A percentile compares a stretch with the other conserved stretches of the same genome.
phyloP scores from a whole-genome alignment of 202 grass and related monocot species.

The Hordeum pubiflorum region DNA sequence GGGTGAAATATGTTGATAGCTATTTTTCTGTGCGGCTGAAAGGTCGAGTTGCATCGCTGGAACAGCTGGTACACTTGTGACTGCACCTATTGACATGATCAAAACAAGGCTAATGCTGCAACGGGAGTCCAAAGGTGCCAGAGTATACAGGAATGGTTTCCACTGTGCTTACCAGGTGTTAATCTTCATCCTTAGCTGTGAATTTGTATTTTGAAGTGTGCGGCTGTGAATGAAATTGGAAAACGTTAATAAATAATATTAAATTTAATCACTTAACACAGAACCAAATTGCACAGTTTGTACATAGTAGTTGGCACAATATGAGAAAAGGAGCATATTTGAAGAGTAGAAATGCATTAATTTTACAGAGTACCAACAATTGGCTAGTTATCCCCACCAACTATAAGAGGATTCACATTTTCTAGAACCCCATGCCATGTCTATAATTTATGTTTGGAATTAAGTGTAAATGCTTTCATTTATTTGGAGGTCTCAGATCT shows the following conservation, averaged over 20 bases:
- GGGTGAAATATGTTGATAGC: constrained; percentile 31
- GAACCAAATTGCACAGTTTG: not conserved
- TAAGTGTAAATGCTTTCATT: not conserved
- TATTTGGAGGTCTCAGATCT: not conserved
- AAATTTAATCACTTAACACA: not conserved
- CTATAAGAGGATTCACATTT: not conserved
- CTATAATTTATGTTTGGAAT: constrained; percentile 6
- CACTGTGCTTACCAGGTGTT: constrained; percentile 92
- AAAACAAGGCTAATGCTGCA: constrained; percentile 98
- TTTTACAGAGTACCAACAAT: not conserved
- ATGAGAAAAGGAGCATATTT: constrained; percentile 1
- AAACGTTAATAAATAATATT: not conserved
- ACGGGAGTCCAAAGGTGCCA: constrained; percentile 39
- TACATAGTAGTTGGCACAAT: not conserved
- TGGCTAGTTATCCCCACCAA: not conserved
- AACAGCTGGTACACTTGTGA: constrained; percentile 68
- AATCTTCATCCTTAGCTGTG: not conserved
- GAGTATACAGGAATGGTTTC: constrained; percentile 68
- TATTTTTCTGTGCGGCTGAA: constrained; percentile 36
- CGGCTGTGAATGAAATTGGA: not conserved
- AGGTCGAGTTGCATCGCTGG: constrained; percentile 94
- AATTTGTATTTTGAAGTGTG: constrained; percentile 5
- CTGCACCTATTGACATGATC: constrained; percentile 83
- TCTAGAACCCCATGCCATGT: not conserved
- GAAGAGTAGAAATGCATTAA: constrained; percentile 15